phyloP scores from a whole-genome alignment of 345 rosid species.

The Euphorbia lathyris region DNA sequence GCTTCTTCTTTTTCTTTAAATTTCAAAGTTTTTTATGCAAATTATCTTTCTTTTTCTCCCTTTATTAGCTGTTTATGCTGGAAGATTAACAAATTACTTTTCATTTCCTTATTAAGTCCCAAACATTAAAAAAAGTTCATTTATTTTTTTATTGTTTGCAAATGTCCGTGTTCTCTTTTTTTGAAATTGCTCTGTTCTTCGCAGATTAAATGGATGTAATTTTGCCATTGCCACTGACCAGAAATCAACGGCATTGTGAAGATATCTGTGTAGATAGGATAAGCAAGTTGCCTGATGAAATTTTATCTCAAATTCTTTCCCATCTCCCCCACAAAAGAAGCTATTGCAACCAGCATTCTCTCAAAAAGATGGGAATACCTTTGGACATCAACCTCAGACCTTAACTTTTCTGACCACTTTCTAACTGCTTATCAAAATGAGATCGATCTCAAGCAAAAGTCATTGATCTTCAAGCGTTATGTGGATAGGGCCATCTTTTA shows the following conservation, averaged over 20 bases:
- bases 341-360: conserved; percentile 12
- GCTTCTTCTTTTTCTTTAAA: too few relatives aligned
- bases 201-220: background rate
- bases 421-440: background rate
- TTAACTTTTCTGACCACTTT: conserved; percentile 8
- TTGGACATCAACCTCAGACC: conserved; percentile 6
- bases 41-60: too few relatives aligned
- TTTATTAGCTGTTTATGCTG: too few relatives aligned
- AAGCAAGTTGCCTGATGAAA: conserved; percentile 16
- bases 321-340: conserved; percentile 10
- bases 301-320: background rate
- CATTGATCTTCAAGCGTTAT: background rate
- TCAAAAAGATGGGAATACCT: conserved; percentile 18
- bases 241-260: background rate
- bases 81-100: too few relatives aligned
- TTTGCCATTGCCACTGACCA: background rate
- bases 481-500: conserved; percentile 1
- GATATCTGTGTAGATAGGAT: background rate
- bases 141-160: too few relatives aligned
- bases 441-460: background rate
- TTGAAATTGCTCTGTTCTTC: background rate
- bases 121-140: too few relatives aligned
- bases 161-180: too few relatives aligned
- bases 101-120: too few relatives aligned
- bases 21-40: too few relatives aligned